Evolutionary conservation across 148 eudicot genomes (phyloP).

Genomic region (Nepenthes mirabilis): DNA sequence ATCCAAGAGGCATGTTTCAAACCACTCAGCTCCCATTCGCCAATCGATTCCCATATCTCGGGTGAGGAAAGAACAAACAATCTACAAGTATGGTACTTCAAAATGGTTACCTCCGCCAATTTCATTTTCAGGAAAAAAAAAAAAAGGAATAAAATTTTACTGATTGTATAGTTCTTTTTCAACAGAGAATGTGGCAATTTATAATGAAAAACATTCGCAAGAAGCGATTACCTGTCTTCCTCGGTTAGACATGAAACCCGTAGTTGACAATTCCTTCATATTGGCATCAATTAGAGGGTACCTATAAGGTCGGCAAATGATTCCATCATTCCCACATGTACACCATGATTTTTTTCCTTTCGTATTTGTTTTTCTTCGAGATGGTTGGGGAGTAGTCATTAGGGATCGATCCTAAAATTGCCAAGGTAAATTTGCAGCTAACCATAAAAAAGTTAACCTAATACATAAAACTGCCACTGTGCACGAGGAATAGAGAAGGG

Average conservation of each 20-base stretch:
- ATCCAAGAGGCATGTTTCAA: constrained; percentile 86
- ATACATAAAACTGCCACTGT: too few relatives aligned
- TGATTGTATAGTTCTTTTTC: not conserved
- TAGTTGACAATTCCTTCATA: constrained; percentile 78
- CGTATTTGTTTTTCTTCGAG: too few relatives aligned
- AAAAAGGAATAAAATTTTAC: not conserved
- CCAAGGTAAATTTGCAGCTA: too few relatives aligned
- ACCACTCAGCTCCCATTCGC: constrained; percentile 99
- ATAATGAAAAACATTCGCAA: too few relatives aligned
- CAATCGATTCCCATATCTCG: constrained; percentile 96
- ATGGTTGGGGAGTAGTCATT: too few relatives aligned
- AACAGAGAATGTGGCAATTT: not conserved
- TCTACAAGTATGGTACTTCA: constrained; percentile 21
- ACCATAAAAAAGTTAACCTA: too few relatives aligned
- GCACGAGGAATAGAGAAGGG: too few relatives aligned
- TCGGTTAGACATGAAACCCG: constrained; percentile 95
- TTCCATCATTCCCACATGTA: not conserved
- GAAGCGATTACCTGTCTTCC: constrained; percentile 62
- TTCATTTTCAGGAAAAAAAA: not conserved
- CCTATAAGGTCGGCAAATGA: constrained; percentile 21
- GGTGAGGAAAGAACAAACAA: constrained; percentile 94
- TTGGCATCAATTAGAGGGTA: constrained; percentile 87
- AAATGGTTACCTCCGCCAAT: not conserved
- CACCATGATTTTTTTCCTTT: too few relatives aligned
- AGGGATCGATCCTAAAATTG: too few relatives aligned